Base-by-base conservation (phyloP, 148 eudicot species). In the Rheum nobile region DNA sequence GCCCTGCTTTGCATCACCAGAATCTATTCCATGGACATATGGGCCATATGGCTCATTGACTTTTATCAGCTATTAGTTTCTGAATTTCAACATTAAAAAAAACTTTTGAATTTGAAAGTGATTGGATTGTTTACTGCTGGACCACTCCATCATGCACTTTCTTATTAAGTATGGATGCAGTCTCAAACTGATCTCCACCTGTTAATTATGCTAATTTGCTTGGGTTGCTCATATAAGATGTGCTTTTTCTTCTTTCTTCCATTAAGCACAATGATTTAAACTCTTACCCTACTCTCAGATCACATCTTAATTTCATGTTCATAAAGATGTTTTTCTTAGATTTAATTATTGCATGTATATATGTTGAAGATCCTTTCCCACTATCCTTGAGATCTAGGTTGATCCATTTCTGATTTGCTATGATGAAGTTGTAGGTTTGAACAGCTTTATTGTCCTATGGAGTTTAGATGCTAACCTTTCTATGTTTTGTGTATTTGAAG, bases 401-500 rank as follows among this genome's bases (percentile, higher is more conserved):
- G 6, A 57, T 26, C 67, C 26, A 10, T 26, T 57, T 28, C 32
- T 24, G 31, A 57, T 57, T 57, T 57, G 34, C 12, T 57, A 2
- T 57, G 34, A 8, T 54, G 61, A 54, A 22, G 61, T 10, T 21
- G 10, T 54, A 54, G 61, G 12, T 31, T 70, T 71, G 44, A 39
- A 71, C 52, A 17, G 21, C 4, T 17, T 46, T 72, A 12, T 14
- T 72, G 24, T 19, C 12, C 22, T 47, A 54, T 43, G 10, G 17
- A 13, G 39, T 13, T 26, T 22, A 47, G 59, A 47, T 72, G 22
- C 24, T 41, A 37, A 50, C 4, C 26, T 17, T 46, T 67, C 71
- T 46, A 19, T 41, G 55, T 46, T 50, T 17, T 35, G 75, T 81
- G 72, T 73, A 19, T 67, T 65, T 74, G 68, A 73, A 87, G 87